Evolutionary conservation across 345 rosid species (phyloP), one percentile per base, ranked within the genome.

Genomic region (Clarkia xantiana): DNA sequence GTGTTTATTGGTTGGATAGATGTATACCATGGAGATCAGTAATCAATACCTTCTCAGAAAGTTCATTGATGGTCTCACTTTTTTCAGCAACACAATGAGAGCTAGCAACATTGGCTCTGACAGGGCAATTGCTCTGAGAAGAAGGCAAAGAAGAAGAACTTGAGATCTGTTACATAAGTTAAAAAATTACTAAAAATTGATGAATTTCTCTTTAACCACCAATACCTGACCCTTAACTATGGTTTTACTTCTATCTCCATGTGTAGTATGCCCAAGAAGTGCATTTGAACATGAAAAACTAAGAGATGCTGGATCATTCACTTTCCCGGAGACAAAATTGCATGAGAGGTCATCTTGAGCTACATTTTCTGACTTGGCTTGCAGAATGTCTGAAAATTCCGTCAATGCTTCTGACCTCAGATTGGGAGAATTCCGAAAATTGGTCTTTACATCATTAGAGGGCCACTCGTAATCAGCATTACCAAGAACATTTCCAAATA

Each of bases 381-480:
- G 75, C 44, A 56, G 49, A 56, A 18, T 47, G 47, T 65, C 77
- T 14, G 72, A 56, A 49, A 67, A 50, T 49, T 57, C 61, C 51
- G 65, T 51, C 55, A 69, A 61, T 45, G 66, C 50, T 62, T 68
- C 76, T 44, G 68, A 62, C 40, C 67, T 79, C 57, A 77, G 48
- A 61, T 60, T 66, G 53, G 77, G 74, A 20, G 78, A 69, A 29
- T 29, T 29, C 54, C 58, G 51, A 52, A 58, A 47, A 20, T 69
- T 14, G 36, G 80, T 71, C 36, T 69, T 64, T 48, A 61, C 69
- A 70, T 77, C 80, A 75, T 79, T 79, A 42, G 86, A 69, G 56
- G 84, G 59, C 96, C 98, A 87, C 51, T 84, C 68, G 68, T 77
- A 91, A 67, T 79, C 82, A 58, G 77, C 71, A 60, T 55, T 44